These are phyloP conservation scores for Neurospora hispaniola DNA, from an alignment of 495 filamentous ascomycete genomes.

Conservation along the genomic window DNA sequence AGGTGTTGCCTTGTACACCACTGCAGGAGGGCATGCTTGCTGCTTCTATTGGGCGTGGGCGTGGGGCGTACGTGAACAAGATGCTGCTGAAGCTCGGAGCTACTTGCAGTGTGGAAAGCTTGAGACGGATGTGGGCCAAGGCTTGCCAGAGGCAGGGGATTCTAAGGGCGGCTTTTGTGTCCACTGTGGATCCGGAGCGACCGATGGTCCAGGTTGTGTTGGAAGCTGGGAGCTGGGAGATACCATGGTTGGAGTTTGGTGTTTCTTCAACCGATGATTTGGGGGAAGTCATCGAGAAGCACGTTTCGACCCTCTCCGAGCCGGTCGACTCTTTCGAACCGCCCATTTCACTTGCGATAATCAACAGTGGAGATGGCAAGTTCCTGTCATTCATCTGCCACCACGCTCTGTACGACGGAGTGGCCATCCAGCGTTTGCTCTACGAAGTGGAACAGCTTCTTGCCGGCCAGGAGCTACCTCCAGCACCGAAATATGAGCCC, in stretches of 20 bases:
- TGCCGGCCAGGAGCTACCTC: slow-evolving; percentile 30
- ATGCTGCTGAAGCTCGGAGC: slow-evolving; percentile 28
- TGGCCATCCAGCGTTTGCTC: slow-evolving; percentile 53
- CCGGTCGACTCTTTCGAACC: slow-evolving; percentile 23
- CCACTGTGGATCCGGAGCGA: slow-evolving; percentile 37
- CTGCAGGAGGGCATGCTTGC: slow-evolving; percentile 75
- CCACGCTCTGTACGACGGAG: slow-evolving; percentile 74
- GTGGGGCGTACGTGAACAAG: slow-evolving; percentile 31
- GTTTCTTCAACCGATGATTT: background rate
- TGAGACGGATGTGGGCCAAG: slow-evolving; percentile 33
- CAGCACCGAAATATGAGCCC: slow-evolving; percentile 32
- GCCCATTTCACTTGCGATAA: slow-evolving; percentile 25
- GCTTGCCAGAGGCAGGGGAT: slow-evolving; percentile 51
- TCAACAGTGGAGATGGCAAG: slow-evolving; percentile 9
- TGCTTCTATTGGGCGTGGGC: slow-evolving; percentile 26
- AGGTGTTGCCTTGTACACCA: slow-evolving; percentile 66
- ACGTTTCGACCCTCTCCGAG: slow-evolving; percentile 19
- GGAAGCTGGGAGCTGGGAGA: slow-evolving; percentile 8
- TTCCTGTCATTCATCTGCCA: slow-evolving; percentile 56
- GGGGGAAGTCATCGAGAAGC: slow-evolving; percentile 11
- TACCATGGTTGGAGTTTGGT: slow-evolving; percentile 23
- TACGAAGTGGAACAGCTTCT: slow-evolving; percentile 51
- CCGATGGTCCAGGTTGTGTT: slow-evolving; percentile 53
- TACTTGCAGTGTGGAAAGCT: background rate
- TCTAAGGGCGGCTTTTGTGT: slow-evolving; percentile 50